A percentile compares a stretch with the other conserved stretches of the same genome.
phyloP scores from a whole-genome alignment of 257 asterid species.

The Solanum ossicruentum region DNA sequence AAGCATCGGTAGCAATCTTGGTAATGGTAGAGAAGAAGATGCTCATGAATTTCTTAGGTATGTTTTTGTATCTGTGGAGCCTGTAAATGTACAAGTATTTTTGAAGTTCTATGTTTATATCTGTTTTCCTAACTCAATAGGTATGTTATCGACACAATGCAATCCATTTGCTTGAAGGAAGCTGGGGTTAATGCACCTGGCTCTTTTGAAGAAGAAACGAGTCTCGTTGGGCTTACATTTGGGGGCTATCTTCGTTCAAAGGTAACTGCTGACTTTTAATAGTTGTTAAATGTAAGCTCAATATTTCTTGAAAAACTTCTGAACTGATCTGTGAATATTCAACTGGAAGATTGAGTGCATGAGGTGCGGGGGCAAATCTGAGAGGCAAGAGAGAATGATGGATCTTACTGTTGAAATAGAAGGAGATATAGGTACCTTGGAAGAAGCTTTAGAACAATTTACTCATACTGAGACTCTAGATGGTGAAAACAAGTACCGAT shows the following conservation, averaged over 20 bases:
- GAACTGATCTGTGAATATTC: not conserved
- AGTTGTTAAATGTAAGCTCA: not conserved
- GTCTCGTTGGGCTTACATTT: constrained; percentile 67
- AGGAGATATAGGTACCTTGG: constrained; percentile 62
- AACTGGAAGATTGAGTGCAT: constrained; percentile 62
- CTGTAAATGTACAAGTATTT: not conserved
- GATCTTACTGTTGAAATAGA: constrained; percentile 85
- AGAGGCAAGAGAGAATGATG: constrained; percentile 66
- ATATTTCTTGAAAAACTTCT: not conserved
- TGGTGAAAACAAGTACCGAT: constrained; percentile 78
- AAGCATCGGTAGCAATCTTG: constrained; percentile 51
- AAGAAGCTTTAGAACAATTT: constrained; percentile 61
- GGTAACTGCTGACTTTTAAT: constrained; percentile 24
- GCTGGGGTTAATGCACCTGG: constrained; percentile 29
- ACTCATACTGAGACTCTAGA: constrained; percentile 65
- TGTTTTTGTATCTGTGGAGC: not conserved
- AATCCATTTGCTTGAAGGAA: constrained; percentile 49
- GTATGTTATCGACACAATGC: constrained; percentile 69
- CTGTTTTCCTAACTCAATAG: constrained; percentile 14
- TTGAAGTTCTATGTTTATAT: not conserved
- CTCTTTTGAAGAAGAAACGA: constrained; percentile 54
- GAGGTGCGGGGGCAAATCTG: constrained; percentile 68
- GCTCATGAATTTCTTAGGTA: constrained; percentile 91
- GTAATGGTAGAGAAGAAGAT: constrained; percentile 75
- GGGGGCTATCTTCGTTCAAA: constrained; percentile 85